Conservation (phyloP, 2,329 filamentous ascomycete species). For the Exophiala xenobiotica region DNA sequence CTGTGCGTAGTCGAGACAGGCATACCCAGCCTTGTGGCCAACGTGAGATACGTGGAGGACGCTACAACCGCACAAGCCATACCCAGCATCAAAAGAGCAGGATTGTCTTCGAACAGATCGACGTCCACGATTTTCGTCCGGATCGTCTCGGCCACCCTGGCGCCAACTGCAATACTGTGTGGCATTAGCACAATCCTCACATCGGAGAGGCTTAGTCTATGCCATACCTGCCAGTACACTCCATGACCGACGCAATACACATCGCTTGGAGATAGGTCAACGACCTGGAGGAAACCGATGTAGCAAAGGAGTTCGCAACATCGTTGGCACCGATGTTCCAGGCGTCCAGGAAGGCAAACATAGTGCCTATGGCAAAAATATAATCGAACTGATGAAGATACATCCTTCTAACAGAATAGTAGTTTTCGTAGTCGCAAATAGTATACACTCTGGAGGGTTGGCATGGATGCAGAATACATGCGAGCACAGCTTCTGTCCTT, state of each 20-base stretch:
- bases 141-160: conserved; percentile 71
- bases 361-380: conserved; percentile 71
- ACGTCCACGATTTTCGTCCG: conserved; percentile 71
- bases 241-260: conserved; percentile 64
- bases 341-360: conserved; percentile 72
- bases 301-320: conserved; percentile 81
- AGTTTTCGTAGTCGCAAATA: no score
- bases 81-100: conserved; percentile 66
- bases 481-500: no score
- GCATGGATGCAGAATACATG: no score
- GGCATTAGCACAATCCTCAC: conserved; percentile 1
- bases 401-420: no score
- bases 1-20: conserved; percentile 67
- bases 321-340: conserved; percentile 80
- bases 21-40: conserved; percentile 70
- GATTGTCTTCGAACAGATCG: conserved; percentile 57
- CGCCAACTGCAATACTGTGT: conserved; percentile 57
- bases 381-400: conserved; percentile 64
- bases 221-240: conserved; percentile 54
- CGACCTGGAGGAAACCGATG: conserved; percentile 75
- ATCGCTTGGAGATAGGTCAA: conserved; percentile 68
- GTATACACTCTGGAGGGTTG: no score
- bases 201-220: conserved; percentile 38
- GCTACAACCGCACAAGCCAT: conserved; percentile 63
- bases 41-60: conserved; percentile 72